phyloP scores from a whole-genome alignment of 257 asterid genomes.

The Plantago ovata region DNA sequence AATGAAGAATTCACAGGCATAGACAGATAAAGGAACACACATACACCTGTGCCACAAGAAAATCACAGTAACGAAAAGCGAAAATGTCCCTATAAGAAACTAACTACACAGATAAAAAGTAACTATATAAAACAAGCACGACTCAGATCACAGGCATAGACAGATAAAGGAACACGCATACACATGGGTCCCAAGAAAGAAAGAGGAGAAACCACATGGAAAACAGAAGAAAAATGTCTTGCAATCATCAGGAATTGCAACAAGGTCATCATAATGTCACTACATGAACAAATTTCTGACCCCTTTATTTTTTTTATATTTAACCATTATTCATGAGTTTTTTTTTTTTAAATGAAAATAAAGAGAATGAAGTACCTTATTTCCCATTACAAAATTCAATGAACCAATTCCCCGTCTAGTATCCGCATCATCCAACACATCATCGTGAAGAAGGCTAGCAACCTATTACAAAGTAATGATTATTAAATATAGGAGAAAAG shows the following conservation, averaged over 20 bases:
- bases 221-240: neutral
- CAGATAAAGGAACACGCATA: neutral
- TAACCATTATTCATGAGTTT: neutral
- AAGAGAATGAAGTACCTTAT: conserved; percentile 54
- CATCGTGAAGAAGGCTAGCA: conserved; percentile 99
- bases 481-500: neutral
- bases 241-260: neutral
- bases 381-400: conserved; percentile 84
- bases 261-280: neutral
- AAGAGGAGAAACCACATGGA: neutral
- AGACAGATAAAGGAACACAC: neutral
- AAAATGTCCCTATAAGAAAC: too few relatives aligned
- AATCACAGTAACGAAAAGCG: neutral
- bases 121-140: neutral
- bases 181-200: neutral
- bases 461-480: conserved; percentile 43
- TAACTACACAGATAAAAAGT: neutral
- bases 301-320: neutral
- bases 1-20: neutral
- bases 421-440: conserved; percentile 96
- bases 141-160: neutral
- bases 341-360: neutral
- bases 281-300: neutral
- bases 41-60: neutral
- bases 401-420: conserved; percentile 92